These are phyloP conservation scores for Nicotiana sylvestris DNA, from an alignment of 257 asterid species.

Conservation along the genomic window DNA sequence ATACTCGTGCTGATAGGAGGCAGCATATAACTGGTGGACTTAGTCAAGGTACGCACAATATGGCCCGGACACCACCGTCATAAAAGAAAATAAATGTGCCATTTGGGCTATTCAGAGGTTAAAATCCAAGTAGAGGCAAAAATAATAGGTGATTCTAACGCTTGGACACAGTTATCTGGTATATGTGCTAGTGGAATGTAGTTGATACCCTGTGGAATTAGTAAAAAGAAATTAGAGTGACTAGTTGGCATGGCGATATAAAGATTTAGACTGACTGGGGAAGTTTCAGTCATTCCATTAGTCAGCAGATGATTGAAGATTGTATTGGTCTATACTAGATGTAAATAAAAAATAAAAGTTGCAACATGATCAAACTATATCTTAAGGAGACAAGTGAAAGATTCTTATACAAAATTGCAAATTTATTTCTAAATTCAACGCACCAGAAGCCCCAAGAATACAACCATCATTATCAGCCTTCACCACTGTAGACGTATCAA, in stretches of 20 bases:
- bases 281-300: neutral
- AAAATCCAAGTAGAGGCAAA: too few relatives aligned
- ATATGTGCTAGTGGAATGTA: too few relatives aligned
- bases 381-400: neutral
- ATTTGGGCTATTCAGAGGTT: too few relatives aligned
- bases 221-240: neutral
- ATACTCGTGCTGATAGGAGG: too few relatives aligned
- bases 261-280: neutral
- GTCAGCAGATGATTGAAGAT: neutral
- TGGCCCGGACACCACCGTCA: too few relatives aligned
- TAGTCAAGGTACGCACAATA: too few relatives aligned
- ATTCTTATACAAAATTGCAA: slow-evolving; percentile 4
- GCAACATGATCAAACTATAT: neutral
- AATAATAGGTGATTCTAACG: too few relatives aligned
- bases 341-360: neutral
- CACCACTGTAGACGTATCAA: slow-evolving; percentile 83
- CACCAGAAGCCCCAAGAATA: slow-evolving; percentile 84
- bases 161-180: too few relatives aligned
- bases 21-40: too few relatives aligned
- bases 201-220: too few relatives aligned
- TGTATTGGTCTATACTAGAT: neutral
- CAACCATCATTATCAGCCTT: slow-evolving; percentile 76
- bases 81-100: too few relatives aligned
- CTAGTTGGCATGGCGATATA: neutral
- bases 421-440: slow-evolving; percentile 10